Conservation (phyloP, 2,329 filamentous ascomycete genomes). For the Davidsoniella australis region DNA sequence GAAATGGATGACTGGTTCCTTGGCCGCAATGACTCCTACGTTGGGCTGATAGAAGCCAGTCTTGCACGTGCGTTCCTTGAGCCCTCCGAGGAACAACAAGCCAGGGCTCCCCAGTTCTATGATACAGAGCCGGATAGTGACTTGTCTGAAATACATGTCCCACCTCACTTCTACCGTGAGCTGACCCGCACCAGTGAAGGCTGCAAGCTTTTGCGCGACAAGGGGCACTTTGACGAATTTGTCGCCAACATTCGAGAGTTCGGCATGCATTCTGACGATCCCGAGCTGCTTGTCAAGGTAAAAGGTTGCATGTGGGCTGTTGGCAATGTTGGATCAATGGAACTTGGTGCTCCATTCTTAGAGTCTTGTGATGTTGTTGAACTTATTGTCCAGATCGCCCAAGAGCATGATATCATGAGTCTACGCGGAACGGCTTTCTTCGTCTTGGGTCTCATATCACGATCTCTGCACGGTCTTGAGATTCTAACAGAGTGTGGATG, state of each 20-base stretch:
- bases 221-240: constrained; percentile 94
- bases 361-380: constrained; percentile 79
- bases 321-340: constrained; percentile 96
- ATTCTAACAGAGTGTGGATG: constrained; percentile 81
- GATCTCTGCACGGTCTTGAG: constrained; percentile 80
- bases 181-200: constrained; percentile 84
- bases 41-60: constrained; percentile 86
- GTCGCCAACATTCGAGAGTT: constrained; percentile 74
- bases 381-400: constrained; percentile 75
- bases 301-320: constrained; percentile 97
- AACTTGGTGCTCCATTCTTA: constrained; percentile 83
- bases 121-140: constrained; percentile 39
- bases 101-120: constrained; percentile 40
- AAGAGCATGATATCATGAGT: constrained; percentile 76
- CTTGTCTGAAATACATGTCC: constrained; percentile 51
- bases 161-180: constrained; percentile 96
- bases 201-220: constrained; percentile 74
- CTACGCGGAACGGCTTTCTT: constrained; percentile 93
- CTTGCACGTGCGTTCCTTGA: constrained; percentile 71
- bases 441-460: constrained; percentile 78
- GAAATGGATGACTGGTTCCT: constrained; percentile 99
- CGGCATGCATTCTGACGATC: constrained; percentile 67
- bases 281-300: constrained; percentile 76
- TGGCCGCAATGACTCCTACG: constrained; percentile 91
- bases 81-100: constrained; percentile 39